Evolutionary conservation across 1,139 yeast species (phyloP).

Genomic region (Citeromyces hawaiiensis): DNA sequence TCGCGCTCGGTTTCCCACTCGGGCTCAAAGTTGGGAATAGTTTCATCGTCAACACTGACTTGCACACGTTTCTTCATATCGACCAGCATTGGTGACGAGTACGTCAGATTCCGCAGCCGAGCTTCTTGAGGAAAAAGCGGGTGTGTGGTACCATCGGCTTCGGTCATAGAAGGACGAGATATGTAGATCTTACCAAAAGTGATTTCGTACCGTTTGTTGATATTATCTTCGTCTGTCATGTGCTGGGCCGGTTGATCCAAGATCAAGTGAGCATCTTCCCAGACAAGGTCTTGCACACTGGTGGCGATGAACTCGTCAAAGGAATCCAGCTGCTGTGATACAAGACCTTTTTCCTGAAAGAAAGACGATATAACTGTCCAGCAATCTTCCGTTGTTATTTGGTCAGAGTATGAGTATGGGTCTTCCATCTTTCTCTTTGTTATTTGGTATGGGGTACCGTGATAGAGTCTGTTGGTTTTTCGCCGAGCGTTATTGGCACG

Average conservation of each 20-base stretch:
- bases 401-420: constrained; percentile 13
- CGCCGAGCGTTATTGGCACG: background rate
- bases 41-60: constrained; percentile 61
- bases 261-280: constrained; percentile 90
- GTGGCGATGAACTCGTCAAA: constrained; percentile 96
- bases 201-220: constrained; percentile 86
- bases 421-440: constrained; percentile 2
- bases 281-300: constrained; percentile 89
- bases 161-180: constrained; percentile 96
- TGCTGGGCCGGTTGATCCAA: constrained; percentile 98
- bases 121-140: constrained; percentile 99
- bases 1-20: constrained; percentile 21
- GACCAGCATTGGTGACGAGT: constrained; percentile 90
- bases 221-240: constrained; percentile 78
- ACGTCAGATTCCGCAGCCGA: constrained; percentile 86
- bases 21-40: constrained; percentile 4
- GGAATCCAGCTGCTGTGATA: constrained; percentile 94
- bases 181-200: constrained; percentile 93
- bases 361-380: constrained; percentile 97
- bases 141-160: constrained; percentile 98
- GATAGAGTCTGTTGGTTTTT: background rate
- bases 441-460: background rate
- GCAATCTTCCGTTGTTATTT: constrained; percentile 95
- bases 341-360: constrained; percentile 93
- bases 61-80: constrained; percentile 89